Evolutionary conservation across 2,329 filamentous ascomycete genomes (phyloP), one percentile per base, ranked within the genome.

Genomic region (Colletotrichum magnum): DNA sequence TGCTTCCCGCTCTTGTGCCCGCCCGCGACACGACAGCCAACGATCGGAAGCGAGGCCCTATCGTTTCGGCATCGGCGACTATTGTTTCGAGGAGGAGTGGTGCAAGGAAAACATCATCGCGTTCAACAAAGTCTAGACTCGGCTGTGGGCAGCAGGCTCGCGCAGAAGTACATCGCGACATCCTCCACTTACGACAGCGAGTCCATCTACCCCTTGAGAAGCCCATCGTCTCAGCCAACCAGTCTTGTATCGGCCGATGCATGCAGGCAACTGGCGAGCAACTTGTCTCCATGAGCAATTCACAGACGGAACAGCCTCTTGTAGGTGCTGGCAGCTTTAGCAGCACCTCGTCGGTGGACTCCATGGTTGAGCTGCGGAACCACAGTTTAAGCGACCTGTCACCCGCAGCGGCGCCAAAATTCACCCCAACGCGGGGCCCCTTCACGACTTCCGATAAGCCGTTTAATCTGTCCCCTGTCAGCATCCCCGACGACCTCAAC

Each of bases 21-120:
- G 51, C 45, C 39, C 26, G 32, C 24, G 71, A 77, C 13, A 74
- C 77, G 26, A 72, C 73, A 51, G 72, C 77, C 15, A 81, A 85
- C 69, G 79, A 81, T 69, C 82, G 81, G 76, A 90, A 87, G 77
- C 82, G 88, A 68, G 87, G 90, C 73, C 90, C 80, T 54, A 79
- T 75, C 41, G 81, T 81, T 75, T 24, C 21, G 21, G 21, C 21
- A 24, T 24, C 21, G 21, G 21, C 21, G 21, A 24, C 21, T 24
- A 24, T 24, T 24, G 21, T 24, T 24, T 24, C 21, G 21, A 24
- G 21, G 79, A 77, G 66, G 84, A 84, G 65, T 77, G 83, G 71
- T 78, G 80, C 73, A 79, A 77, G 62, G 80, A 83, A 68, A 79
- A 82, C 57, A 79, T 78, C 24, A 77, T 77, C 59, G 73, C 76